Evolutionary conservation across 495 filamentous ascomycete genomes (phyloP), one percentile per base, ranked within the genome.

Genomic region (Hypoxylon fuscum): DNA sequence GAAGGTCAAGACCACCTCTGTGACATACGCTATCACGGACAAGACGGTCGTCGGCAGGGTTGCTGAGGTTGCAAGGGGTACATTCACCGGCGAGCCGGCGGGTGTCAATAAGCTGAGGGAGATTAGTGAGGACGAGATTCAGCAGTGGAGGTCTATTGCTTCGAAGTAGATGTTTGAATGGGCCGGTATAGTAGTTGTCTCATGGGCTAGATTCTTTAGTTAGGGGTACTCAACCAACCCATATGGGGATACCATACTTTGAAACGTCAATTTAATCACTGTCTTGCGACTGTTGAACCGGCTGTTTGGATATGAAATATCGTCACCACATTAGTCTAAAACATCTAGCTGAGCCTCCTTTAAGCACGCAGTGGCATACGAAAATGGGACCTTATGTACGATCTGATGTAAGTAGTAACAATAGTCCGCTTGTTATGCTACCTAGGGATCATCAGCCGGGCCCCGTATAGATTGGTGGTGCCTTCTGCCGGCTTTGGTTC

Each of bases 61-160:
- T 5, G 78, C 87, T 15, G 88, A 96, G 72, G 78, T 92, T 11
- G 88, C 89, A 0, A 91, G 93, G 81, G 90, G 89, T 2, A 79
- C 86, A 6, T 74, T 90, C 0, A 90, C 85, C 11, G 92, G 94
- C 2, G 83, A 87, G 72, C 78, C 86, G 17, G 89, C 93, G 31
- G 71, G 75, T 21, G 85, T 93, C 35, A 96, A 94, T 61, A 89
- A 87, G 73, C 75, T 96, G 73, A 84, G 92, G 55, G 88, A 97
- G 77, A 75, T 98, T 55, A 87, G 75, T 34, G 81, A 87, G 77
- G 72, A 79, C 51, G 93, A 98, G 74, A 70, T 95, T 20, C 59
- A 79, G 64, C 72, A 76, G 49, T 84, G 81, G 75, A 77, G 85
- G 54, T 62, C 68, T 37, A 72, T 76, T 31, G 62, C 62, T 18